Evolutionary conservation across 805 yeast species (phyloP), one percentile per base, ranked within the genome.

Genomic region (Wickerhamomyces xylosicus): DNA sequence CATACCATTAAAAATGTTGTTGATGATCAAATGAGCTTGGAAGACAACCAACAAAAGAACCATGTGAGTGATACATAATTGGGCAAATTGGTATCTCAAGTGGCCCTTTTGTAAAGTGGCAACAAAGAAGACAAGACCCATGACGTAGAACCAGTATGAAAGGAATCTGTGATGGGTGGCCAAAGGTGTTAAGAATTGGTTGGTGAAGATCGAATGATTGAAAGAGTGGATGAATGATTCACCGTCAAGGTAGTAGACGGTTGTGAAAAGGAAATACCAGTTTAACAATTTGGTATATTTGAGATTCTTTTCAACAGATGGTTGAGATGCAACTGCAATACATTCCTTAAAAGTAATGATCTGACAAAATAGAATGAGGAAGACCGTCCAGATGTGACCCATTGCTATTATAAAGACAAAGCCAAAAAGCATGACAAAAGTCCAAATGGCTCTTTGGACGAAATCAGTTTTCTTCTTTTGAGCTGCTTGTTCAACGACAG

Each of bases 41-140:
- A 85, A 78, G 20, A 92, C 95, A 40, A 90, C 95, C 42, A 92
- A 63, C 44, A 89, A 64, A 49, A 92, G 64, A 16, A 92, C 86
- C 95, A 92, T 86, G 58, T 90, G 97, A 4, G 97, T 89, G 44
- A 84, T 74, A 60, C 95, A 85, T 48, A 92, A 73, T 55, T 92
- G 96, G 17, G 90, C 86, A 66, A 90, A 90, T 64, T 92, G 98
- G 65, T 85, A 87, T 59, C 77, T 81, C 57, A 86, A 77, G 60
- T 77, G 83, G 17, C 95, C 96, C 58, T 84, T 89, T 53, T 87
- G 82, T 55, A 92, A 69, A 35, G 95, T 82, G 49, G 83, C 75
- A 42, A 92, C 97, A 57, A 92, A 92, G 47, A 86, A 74, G 37
- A 92, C 83, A 61, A 92, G 82, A 2, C 97, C 97, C 39, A 80